Evolutionary conservation across 2,329 filamentous ascomycete species (phyloP), one percentile per base, ranked within the genome.

Genomic region (Fusarium duplospermum): DNA sequence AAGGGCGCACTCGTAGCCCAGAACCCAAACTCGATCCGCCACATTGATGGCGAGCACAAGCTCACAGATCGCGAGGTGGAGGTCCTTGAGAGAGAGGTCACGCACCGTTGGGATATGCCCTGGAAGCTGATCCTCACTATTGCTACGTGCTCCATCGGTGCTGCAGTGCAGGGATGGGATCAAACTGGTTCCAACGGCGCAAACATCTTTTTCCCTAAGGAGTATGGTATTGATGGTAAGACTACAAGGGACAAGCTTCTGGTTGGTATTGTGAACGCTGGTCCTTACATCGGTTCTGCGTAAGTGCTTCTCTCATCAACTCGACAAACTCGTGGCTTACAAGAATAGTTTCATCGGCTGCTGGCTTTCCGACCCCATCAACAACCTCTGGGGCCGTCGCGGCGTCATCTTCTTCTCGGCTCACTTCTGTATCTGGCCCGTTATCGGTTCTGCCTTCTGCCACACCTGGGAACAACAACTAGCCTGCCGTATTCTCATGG

Each of bases 381-480:
- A 85, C 75, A 77, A 83, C 73, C 80, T 77, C 66, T 78, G 86
- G 7, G 86, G 86, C 4, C 85, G 86, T 27, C 83, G 86, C n/a
- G 85, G 85, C 42, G 80, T 83, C 42, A 95, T 96, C 70, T 95
- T 94, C 81, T 83, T 94, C 52, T 91, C 93, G 13, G 93, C 92
- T 56, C 88, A 93, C 70, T 91, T 95, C 80, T 93, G 92, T 79
- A 84, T 94, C 50, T 83, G 91, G 71, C 84, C 90, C 2, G 88
- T 90, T 2, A 89, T 93, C 64, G 90, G 89, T n/a, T 88, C 86
- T 56, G 91, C 89, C 0, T 90, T 92, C 67, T 87, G 89, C 24
- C 88, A 92, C 67, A 90, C 87, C 8, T 94, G 92, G 92, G 87
- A 86, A 80, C 89, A 92, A 71, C 87, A 93, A 71, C 88, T 94